Evolutionary conservation across 169 alveolate genomes (phyloP).

Genomic region (Plasmodium cynomolgi): DNA sequence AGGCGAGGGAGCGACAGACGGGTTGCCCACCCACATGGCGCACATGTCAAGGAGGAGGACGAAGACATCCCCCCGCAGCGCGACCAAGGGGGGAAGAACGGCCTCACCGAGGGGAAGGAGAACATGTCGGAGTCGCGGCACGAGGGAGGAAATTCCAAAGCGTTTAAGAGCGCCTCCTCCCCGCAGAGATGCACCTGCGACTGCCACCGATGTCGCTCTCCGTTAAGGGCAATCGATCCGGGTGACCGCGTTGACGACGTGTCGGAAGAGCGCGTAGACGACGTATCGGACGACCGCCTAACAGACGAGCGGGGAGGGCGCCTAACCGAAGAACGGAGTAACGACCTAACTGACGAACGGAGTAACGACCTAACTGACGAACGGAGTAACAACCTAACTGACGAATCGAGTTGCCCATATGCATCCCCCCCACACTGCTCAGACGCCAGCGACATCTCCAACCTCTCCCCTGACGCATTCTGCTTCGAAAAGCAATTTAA

Average conservation of each 20-base stretch:
- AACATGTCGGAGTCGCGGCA: neutral
- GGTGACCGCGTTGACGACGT: neutral
- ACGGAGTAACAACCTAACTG: neutral
- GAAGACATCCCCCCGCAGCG: neutral
- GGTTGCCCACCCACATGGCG: neutral
- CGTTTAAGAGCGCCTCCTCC: neutral
- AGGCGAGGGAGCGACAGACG: neutral
- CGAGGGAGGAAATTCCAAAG: neutral
- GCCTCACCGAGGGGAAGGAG: neutral
- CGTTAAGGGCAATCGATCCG: neutral
- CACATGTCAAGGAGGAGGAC: neutral
- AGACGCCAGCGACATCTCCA: slow-evolving; percentile 53
- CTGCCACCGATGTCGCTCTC: neutral
- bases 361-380: neutral
- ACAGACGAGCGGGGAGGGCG: neutral
- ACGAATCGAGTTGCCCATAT: neutral
- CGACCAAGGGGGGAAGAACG: neutral
- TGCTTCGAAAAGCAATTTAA: slow-evolving; percentile 74
- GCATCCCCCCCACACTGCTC: slow-evolving; percentile 12
- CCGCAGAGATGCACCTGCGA: neutral
- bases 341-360: neutral
- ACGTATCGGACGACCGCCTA: neutral
- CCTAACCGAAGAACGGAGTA: neutral
- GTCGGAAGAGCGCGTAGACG: neutral
- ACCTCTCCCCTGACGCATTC: slow-evolving; percentile 53